Evolutionary conservation across 1,284 basidiomycete species (phyloP).

Genomic region (Neonothopanus nambi): DNA sequence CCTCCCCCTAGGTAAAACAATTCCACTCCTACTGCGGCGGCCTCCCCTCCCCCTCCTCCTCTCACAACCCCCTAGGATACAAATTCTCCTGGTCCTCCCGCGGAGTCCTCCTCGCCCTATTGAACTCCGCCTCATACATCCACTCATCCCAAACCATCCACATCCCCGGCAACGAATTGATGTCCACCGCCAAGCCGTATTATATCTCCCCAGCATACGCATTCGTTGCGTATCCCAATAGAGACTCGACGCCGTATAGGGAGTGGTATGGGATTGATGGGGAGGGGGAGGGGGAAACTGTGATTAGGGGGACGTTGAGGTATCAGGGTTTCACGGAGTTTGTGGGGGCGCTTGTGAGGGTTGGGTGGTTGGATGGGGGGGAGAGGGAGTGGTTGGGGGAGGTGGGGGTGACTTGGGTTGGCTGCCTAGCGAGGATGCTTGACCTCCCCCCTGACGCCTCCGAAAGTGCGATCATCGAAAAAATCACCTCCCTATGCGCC

Average conservation of each 20-base stretch:
- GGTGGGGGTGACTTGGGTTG: conserved; percentile 75
- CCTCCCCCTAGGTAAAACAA: conserved; percentile 83
- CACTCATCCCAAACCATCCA: conserved; percentile 64
- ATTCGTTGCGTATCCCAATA: conserved; percentile 97
- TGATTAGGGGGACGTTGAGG: conserved; percentile 91
- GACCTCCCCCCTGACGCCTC: conserved; percentile 49
- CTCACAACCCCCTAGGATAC: conserved; percentile 96
- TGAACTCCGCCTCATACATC: conserved; percentile 90
- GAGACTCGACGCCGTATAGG: conserved; percentile 89
- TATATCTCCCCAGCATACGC: conserved; percentile 95
- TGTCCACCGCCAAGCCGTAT: conserved; percentile 90
- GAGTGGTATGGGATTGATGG: conserved; percentile 84
- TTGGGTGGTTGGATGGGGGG: conserved; percentile 84
- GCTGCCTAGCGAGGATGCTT: conserved; percentile 81
- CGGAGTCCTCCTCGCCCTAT: conserved; percentile 92
- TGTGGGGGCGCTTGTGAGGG: conserved; percentile 83
- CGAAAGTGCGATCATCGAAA: conserved; percentile 75
- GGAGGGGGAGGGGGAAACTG: conserved; percentile 78
- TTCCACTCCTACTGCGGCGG: conserved; percentile 98
- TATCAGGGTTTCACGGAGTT: conserved; percentile 99
- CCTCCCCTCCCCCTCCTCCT: conserved; percentile 87
- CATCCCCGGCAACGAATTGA: conserved; percentile 74
- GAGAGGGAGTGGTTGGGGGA: conserved; percentile 80
- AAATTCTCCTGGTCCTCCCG: conserved; percentile 99
- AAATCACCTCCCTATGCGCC: conserved; percentile 66